Base-by-base conservation (phyloP, 2,329 filamentous ascomycete genomes). In the Penicillium glabrum region DNA sequence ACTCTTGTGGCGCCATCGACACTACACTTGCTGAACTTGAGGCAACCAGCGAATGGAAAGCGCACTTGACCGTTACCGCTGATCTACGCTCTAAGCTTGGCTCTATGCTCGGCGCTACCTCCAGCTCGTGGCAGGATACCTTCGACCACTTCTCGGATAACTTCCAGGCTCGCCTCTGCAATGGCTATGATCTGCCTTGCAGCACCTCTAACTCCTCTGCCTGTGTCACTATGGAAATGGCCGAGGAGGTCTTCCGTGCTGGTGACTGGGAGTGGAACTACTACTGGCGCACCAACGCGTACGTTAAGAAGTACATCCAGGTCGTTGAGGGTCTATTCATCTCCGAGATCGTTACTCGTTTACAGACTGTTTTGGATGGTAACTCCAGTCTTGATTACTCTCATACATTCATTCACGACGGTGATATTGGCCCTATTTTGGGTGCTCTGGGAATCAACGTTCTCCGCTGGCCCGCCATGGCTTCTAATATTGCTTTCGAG, bases 221-320 rank as follows among this genome's bases (percentile, higher is more conserved):
- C 3, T 76, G 74, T 50, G 73, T 72, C n/a, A 75, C 65, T 1
- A 57, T 43, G 31, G 53, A 63, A 0, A 70, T 74, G 58, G 73
- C 70, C 1, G 53, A 75, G 1, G 68, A 74, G 50, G 72, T 73
- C 9, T 76, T 76, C 60, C 72, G 74, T 29, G 73, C 72, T 1
- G 74, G 74, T 6, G 74, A 76, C 47, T 76, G 74, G 74, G 72
- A 75, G 51, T 76, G 72, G 70, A 76, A 76, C 46, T 76, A 75
- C 60, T 75, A 71, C 61, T 76, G 72, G 72, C 69, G 73, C 8
- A 59, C 60, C 3, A 75, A 71, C 41, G 62, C 66, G 0, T 66
- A 75, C 41, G 72, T 64, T 3, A 64, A 61, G n/a, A 64, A 65
- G 46, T 76, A 76, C 43, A 76, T 76, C 35, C 71, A 72, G 52